Base-by-base conservation (phyloP, 169 alveolate genomes). In the Cryptosporidium felis region DNA sequence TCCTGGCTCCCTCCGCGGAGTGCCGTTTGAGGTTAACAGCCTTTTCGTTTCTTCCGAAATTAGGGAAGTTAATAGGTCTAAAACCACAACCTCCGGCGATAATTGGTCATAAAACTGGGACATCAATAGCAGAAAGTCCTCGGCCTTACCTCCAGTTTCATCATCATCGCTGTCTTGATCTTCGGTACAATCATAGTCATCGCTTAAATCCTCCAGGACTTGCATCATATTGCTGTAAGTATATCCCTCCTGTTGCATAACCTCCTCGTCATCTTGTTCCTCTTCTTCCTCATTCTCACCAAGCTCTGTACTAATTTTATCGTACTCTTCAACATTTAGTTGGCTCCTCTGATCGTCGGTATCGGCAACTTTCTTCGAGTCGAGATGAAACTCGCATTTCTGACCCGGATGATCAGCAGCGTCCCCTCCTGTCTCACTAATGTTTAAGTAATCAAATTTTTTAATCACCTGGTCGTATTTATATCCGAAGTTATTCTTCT, bases 61-160 rank as follows among this genome's bases (percentile, higher is more conserved):
- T 3, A 74, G 59, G n/a, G 85, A 74, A 1, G 85, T 74, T 32
- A 74, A 36, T 36, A 74, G 28, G 16, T 74, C 85, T 28, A 51
- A 38, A 3, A 74, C 59, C 18, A 74, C 67, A 34, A 56, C 74
- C 56, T 74, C 74, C 14, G 85, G 67, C n/a, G 85, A 74, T 28
- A 74, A 53, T 21, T 49, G 36, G 6, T 49, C 49, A 0, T 74
- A 74, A 53, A 53, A 74, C 42, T 74, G 67, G 3, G 67, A 40
- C 53, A 36, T 53, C 18, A 74, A 21, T 4, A 74, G 45, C 32
- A 74, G 21, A 16, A 23, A 9, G 12, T 74, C 85, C 21, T 74
- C 67, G 41, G 9, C 60, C 40, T 53, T 40, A 32, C 16, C 67
- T 3, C 14, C 14, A 10, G 21, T 23, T 4, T 34, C n/a, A 8